phyloP scores from a whole-genome alignment of 148 eudicot species.

The Camellia sinensis region DNA sequence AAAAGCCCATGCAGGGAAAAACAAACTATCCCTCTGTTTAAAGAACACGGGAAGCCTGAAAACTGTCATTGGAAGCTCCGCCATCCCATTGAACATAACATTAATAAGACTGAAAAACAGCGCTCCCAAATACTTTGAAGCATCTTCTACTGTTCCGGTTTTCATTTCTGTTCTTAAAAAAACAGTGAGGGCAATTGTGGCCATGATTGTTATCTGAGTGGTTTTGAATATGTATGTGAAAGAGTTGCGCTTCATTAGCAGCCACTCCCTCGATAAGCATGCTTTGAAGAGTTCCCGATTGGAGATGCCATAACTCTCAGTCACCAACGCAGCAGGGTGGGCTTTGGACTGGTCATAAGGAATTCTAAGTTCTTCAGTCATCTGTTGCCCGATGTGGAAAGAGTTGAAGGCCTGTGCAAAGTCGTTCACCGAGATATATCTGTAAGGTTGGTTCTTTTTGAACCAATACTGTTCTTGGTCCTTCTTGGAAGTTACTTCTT shows the following conservation, averaged over 20 bases:
- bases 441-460: conserved; percentile 35
- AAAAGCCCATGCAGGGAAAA: conserved; percentile 44
- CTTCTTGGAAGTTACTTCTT: conserved; percentile 43
- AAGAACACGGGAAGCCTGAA: conserved; percentile 41
- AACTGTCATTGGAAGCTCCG: conserved; percentile 35
- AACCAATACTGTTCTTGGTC: conserved; percentile 50
- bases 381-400: conserved; percentile 31
- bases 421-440: conserved; percentile 30
- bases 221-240: conserved; percentile 41
- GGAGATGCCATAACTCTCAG: conserved; percentile 38
- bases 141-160: conserved; percentile 26
- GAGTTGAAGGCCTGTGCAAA: conserved; percentile 28
- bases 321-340: conserved; percentile 39
- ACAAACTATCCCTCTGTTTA: conserved; percentile 37
- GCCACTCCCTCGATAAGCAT: conserved; percentile 40
- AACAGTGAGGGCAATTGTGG: conserved; percentile 34
- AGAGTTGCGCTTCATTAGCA: conserved; percentile 37
- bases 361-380: conserved; percentile 24
- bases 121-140: conserved; percentile 39
- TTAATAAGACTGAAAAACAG: conserved; percentile 41
- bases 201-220: conserved; percentile 35
- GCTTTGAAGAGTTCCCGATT: conserved; percentile 34
- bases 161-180: conserved; percentile 44
- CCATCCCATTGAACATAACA: conserved; percentile 43
- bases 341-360: conserved; percentile 32